phyloP scores from a whole-genome alignment of 2,329 filamentous ascomycete genomes.

The Colletotrichum sp. region DNA sequence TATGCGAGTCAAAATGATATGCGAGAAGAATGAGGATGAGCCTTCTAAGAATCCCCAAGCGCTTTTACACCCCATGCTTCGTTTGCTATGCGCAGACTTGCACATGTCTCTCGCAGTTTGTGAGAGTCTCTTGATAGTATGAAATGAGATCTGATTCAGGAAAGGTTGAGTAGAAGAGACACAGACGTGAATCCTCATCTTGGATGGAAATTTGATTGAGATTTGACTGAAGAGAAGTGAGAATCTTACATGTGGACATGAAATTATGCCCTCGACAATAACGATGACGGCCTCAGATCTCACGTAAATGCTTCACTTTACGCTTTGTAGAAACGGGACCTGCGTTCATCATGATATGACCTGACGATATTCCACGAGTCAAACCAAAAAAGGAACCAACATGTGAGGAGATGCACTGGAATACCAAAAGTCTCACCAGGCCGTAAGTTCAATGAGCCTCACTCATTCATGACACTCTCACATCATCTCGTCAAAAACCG shows the following conservation, averaged over 20 bases:
- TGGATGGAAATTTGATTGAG: not conserved
- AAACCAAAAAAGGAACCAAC: not conserved
- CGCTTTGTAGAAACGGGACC: too few relatives aligned
- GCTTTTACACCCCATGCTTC: not conserved
- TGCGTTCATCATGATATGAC: too few relatives aligned
- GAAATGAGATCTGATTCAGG: not conserved
- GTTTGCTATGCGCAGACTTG: not conserved
- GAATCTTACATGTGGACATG: not conserved
- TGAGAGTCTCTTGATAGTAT: not conserved
- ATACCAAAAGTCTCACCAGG: not conserved
- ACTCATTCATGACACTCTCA: not conserved
- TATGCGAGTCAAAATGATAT: not conserved
- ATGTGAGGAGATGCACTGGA: not conserved
- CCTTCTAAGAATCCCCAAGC: not conserved
- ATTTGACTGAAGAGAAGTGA: not conserved
- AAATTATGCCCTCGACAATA: not conserved
- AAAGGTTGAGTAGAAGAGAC: not conserved
- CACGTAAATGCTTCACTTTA: not conserved
- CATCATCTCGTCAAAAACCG: not conserved
- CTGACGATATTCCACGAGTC: rapidly evolving
- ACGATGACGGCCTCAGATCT: not conserved
- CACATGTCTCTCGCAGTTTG: not conserved
- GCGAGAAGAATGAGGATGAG: not conserved
- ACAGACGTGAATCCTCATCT: not conserved
- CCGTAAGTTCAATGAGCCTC: not conserved